Conservation (phyloP, 2,329 filamentous ascomycete genomes). For the Stachybotrys chartarum region DNA sequence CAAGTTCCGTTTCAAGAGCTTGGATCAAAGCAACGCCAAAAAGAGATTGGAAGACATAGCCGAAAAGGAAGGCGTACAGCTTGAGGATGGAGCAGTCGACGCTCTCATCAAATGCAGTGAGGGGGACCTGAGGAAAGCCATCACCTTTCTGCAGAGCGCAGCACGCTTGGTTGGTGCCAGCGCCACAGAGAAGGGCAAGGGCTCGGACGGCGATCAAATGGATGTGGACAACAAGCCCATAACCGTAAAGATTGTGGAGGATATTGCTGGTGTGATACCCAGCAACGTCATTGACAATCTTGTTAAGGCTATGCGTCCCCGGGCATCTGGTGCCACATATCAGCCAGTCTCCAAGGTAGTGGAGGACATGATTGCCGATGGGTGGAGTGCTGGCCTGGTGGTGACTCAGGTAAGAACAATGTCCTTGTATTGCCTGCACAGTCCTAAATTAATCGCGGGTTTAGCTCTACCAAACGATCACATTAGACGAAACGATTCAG, state of each 20-base stretch:
- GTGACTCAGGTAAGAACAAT: slow-evolving; percentile 59
- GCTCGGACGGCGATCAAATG: slow-evolving; percentile 51
- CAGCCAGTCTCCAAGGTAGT: slow-evolving; percentile 70
- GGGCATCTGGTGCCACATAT: slow-evolving; percentile 58
- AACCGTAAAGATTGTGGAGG: slow-evolving; percentile 75
- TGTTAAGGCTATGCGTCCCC: slow-evolving; percentile 68
- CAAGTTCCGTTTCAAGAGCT: slow-evolving; percentile 96
- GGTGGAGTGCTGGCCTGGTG: slow-evolving; percentile 91
- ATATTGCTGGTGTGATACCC: slow-evolving; percentile 94
- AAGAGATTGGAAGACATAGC: slow-evolving; percentile 79
- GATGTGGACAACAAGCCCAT: slow-evolving; percentile 55
- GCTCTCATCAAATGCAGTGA: slow-evolving; percentile 82
- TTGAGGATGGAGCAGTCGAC: slow-evolving; percentile 76
- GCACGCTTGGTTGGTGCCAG: slow-evolving; percentile 74
- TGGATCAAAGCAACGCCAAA: slow-evolving; percentile 80
- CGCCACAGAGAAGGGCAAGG: slow-evolving; percentile 37
- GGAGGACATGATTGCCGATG: slow-evolving; percentile 88
- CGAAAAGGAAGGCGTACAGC: slow-evolving; percentile 62
- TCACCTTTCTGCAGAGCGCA: slow-evolving; percentile 94
- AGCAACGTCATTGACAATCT: slow-evolving; percentile 63
- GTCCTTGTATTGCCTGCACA: not conserved
- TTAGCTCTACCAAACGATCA: slow-evolving; percentile 72
- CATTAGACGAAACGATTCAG: slow-evolving; percentile 76
- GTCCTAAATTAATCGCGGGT: too few relatives aligned
- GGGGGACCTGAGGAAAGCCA: slow-evolving; percentile 91